Evolutionary conservation across 2,329 filamentous ascomycete genomes (phyloP).

Genomic region (Neophaeococcomyces mojaviensis): DNA sequence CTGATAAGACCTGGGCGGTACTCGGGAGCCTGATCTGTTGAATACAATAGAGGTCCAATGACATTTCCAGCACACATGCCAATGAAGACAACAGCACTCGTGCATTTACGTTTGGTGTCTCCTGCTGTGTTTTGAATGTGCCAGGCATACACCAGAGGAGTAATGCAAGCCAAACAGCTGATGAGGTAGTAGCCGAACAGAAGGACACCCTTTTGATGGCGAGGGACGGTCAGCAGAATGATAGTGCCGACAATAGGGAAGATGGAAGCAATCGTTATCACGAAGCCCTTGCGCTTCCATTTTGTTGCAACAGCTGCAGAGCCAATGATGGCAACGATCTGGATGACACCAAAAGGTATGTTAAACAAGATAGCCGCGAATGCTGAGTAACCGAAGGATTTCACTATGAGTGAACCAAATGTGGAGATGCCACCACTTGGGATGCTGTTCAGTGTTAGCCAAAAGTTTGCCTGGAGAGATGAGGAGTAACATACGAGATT

Average conservation of each 20-base stretch:
- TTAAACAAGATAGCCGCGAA: background rate
- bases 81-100: constrained; percentile 29
- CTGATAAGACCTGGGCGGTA: constrained; percentile 30
- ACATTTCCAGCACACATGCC: constrained; percentile 33
- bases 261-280: constrained; percentile 34
- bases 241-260: constrained; percentile 38
- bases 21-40: constrained; percentile 27
- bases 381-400: background rate
- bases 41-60: constrained; percentile 31
- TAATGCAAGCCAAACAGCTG: constrained; percentile 28
- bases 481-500: too few relatives aligned
- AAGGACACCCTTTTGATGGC: constrained; percentile 41
- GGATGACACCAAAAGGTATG: constrained; percentile 10
- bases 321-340: constrained; percentile 31
- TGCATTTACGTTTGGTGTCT: constrained; percentile 32
- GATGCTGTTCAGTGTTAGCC: background rate
- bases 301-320: constrained; percentile 35
- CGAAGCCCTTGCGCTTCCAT: constrained; percentile 38
- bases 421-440: background rate
- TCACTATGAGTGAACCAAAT: background rate
- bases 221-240: constrained; percentile 43
- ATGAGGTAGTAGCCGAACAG: constrained; percentile 48
- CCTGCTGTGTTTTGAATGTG: constrained; percentile 32
- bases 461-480: too few relatives aligned
- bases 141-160: constrained; percentile 31